Percentiles rank a stretch among this genome's conserved stretches.
Evolutionary conservation across 2,329 filamentous ascomycete genomes (phyloP).

Genomic region (Pseudonectria foliicola): DNA sequence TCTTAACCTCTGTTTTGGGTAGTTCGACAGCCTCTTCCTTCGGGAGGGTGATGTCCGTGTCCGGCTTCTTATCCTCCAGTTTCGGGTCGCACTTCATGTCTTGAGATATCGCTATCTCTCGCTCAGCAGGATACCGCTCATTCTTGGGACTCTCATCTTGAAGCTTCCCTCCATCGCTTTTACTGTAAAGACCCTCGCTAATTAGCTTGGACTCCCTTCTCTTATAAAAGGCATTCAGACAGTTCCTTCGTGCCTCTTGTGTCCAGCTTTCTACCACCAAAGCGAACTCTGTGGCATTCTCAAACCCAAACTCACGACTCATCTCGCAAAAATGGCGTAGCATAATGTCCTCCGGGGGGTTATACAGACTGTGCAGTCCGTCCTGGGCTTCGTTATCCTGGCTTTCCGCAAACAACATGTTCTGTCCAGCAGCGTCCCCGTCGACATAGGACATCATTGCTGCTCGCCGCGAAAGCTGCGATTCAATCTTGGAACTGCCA

Average conservation of each 20-base stretch:
- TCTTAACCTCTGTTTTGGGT: neutral
- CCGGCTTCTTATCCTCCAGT: too few species aligned
- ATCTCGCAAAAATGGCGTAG: constrained; percentile 85
- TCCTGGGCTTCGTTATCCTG: constrained; percentile 27
- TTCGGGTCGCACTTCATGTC: constrained; percentile 6
- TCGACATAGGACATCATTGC: constrained; percentile 47
- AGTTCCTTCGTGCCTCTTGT: constrained; percentile 70
- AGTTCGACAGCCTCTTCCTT: too few species aligned
- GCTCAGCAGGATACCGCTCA: neutral
- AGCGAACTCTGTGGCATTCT: constrained; percentile 74
- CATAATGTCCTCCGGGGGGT: constrained; percentile 67
- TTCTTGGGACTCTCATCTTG: constrained; percentile 3
- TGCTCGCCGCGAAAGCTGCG: constrained; percentile 70
- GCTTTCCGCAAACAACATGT: constrained; percentile 51
- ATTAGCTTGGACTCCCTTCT: constrained; percentile 50
- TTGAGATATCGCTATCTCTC: too few species aligned
- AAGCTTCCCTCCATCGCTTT: constrained; percentile 12
- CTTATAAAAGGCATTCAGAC: constrained; percentile 73
- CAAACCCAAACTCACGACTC: constrained; percentile 72
- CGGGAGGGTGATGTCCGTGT: too few species aligned
- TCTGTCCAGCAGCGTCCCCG: constrained; percentile 41
- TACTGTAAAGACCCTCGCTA: constrained; percentile 18
- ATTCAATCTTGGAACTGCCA: constrained; percentile 86
- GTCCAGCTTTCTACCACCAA: constrained; percentile 87
- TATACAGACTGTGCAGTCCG: constrained; percentile 43